Evolutionary conservation across 768 basidiomycete genomes (phyloP).

Genomic region (Mycena chlorophos): DNA sequence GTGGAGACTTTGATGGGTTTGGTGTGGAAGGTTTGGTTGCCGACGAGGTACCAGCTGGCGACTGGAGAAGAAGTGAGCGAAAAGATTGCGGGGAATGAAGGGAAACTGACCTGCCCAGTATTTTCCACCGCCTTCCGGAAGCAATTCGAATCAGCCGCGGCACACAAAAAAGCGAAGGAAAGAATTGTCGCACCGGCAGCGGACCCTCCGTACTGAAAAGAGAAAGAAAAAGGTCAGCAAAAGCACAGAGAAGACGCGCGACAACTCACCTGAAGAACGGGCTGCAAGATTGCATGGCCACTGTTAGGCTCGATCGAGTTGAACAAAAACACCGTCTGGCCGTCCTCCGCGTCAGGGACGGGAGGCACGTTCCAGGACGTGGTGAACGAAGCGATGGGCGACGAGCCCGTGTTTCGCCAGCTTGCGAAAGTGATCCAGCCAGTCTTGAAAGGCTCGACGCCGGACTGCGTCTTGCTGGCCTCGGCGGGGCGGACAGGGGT

Average conservation of each 20-base stretch:
- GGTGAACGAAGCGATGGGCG: slow-evolving; percentile 8
- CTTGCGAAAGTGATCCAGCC: slow-evolving; percentile 9
- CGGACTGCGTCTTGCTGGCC: neutral
- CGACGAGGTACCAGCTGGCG: neutral
- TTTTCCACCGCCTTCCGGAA: slow-evolving; percentile 5
- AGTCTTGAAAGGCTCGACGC: neutral
- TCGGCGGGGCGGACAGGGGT: neutral
- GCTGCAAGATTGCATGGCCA: slow-evolving; percentile 4
- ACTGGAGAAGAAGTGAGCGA: too few species aligned
- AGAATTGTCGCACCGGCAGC: too few species aligned
- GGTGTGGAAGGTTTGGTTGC: neutral
- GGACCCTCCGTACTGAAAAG: too few species aligned
- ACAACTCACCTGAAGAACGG: slow-evolving; percentile 12
- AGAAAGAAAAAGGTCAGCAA: too few species aligned
- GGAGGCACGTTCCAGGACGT: slow-evolving; percentile 14
- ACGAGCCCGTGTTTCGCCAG: slow-evolving; percentile 4
- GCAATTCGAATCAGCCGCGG: too few species aligned
- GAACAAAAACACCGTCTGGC: slow-evolving; percentile 13
- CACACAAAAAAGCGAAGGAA: too few species aligned
- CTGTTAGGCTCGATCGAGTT: slow-evolving; percentile 4
- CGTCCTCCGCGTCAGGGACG: neutral
- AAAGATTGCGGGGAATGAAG: too few species aligned
- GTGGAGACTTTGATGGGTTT: neutral
- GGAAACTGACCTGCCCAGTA: slow-evolving; percentile 8
- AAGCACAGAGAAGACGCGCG: too few species aligned